Evolutionary conservation across 306 rosid genomes (phyloP), one percentile per base, ranked within the genome.

Genomic region (Albizia julibrissin): DNA sequence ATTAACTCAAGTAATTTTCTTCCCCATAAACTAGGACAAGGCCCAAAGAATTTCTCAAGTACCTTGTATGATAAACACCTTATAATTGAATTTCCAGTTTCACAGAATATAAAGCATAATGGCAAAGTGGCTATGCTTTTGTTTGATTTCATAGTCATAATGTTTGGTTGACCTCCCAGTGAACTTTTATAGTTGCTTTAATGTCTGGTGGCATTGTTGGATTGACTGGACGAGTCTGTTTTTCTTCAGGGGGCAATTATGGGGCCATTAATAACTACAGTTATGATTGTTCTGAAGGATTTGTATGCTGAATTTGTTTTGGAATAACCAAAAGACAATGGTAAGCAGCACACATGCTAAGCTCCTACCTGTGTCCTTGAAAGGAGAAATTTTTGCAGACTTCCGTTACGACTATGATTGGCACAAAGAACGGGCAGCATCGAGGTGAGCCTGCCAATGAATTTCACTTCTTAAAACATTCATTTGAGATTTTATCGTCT

Each of bases 211-310:
- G 4, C 70, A 62, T 62, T 78, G 74, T 72, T 67, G 13, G 18
- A 24, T 65, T 75, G 54, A 75, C 49, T 79, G 44, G 79, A 73
- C 22, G 76, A 74, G n/a, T 26, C 6, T 75, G 34, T 47, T 80
- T 27, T 71, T 69, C 31, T 12, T 37, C 88, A 93, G 97, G 98
- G 98, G 43, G 96, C 98, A 49, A 93, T 93, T 47, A 86, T 93
- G 96, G 98, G 96, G 70, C 98, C 98, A 21, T 81, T 90, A 79
- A 90, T 93, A 71, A 91, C 98, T 1, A 93, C 98, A 14, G 96
- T 93, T 12, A 87, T 93, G 84, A 91, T 91, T 31, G 98, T 90
- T 69, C 88, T 93, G 37, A 91, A 91, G 90, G 93, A 86, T 83
- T 78, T 93, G 72, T 90, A 91, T 47, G 88, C 89, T 50, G 98